Base-by-base conservation (phyloP, 345 rosid species). In the Chamaenerion angustifolium region DNA sequence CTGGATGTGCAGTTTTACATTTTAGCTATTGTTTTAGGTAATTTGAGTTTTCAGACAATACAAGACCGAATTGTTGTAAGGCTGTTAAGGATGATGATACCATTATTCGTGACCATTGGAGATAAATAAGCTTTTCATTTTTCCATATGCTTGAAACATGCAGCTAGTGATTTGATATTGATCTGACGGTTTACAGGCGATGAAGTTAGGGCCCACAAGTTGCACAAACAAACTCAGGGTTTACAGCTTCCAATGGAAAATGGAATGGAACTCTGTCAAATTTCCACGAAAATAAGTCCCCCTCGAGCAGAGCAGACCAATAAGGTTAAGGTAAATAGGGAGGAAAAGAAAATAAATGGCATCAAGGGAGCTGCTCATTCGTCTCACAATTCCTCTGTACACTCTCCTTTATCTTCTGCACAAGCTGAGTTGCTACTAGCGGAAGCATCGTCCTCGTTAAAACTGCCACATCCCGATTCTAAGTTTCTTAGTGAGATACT, bases 381-480 rank as follows among this genome's bases (percentile, higher is more conserved):
- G 19, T 60, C 68, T 54, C 52, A 40, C 4, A 14, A 12, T 58
- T 59, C 25, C 57, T 63, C 59, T 47, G 56, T 40, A 40, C 67
- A 10, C 55, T 46, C 56, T 60, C 74, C 53, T 40, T 19, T 43
- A 27, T 11, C 67, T 48, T 60, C 57, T 55, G 57, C 57, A 49
- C 68, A 58, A 58, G 65, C 59, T 49, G 70, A 66, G 58, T 71
- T 18, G 35, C 9, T 21, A 49, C 4, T 49, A 18, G n/a, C 66
- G 46, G 62, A 48, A 12, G 59, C 54, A 23, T 81, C 71, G 65
- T 64, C 67, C 42, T 64, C 67, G 43, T 47, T 15, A 25, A 78
- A 69, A 60, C 82, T 70, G 40, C 92, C 82, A 25, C 95, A 86
- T 69, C 81, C 86, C 0, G 93, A 86, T 65, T 59, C 57, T 12